These are phyloP conservation scores for Chimonanthus salicifolius DNA, from an alignment of 164 flowering plant genomes.

Conservation along the genomic window DNA sequence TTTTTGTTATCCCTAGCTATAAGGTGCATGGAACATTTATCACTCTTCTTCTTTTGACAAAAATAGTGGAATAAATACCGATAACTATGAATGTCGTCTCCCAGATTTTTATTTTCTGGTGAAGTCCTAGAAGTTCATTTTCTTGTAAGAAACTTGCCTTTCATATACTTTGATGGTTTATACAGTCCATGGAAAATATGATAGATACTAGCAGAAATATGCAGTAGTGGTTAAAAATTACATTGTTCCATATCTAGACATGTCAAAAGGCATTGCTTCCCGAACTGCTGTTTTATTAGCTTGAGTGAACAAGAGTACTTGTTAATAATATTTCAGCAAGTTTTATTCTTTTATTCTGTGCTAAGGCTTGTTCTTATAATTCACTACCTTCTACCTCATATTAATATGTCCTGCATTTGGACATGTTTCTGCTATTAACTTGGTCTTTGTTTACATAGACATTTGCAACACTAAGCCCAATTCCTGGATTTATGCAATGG, in stretches of 20 bases:
- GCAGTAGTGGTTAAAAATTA: neutral
- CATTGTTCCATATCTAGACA: neutral
- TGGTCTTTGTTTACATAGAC: conserved; percentile 33
- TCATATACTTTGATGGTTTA: neutral
- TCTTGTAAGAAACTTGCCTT: neutral
- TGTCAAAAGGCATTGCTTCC: neutral
- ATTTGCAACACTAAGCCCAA: conserved; percentile 93
- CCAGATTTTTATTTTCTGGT: too few relatives aligned
- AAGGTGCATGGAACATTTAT: neutral
- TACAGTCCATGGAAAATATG: neutral
- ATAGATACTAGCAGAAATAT: neutral
- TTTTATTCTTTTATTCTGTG: neutral
- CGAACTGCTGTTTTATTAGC: neutral
- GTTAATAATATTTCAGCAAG: neutral
- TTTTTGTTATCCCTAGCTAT: neutral
- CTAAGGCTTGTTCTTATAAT: neutral
- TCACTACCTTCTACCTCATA: neutral
- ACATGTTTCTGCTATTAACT: conserved; percentile 10
- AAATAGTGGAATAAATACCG: neutral
- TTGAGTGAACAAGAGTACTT: neutral
- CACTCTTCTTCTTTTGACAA: too few relatives aligned
- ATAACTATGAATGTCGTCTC: neutral
- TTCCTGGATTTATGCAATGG: conserved; percentile 91
- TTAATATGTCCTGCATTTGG: neutral
- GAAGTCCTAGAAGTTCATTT: neutral